phyloP scores from a whole-genome alignment of 2,329 filamentous ascomycete genomes.

The Microcera coccophila region DNA sequence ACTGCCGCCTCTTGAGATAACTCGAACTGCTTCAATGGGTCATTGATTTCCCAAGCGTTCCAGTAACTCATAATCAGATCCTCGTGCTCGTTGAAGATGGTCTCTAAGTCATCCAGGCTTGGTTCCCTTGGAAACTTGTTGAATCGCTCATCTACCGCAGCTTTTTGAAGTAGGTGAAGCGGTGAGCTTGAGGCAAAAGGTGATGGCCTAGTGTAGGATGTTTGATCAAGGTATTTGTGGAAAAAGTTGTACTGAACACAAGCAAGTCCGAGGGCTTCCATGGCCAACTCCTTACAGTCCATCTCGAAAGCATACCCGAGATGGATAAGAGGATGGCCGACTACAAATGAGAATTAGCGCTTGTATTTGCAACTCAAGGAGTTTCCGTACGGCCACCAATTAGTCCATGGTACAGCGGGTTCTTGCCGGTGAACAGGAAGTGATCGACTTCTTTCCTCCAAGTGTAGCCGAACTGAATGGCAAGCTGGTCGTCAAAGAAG shows the following conservation, averaged over 20 bases:
- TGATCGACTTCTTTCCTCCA: constrained; percentile 75
- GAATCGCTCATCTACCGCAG: constrained; percentile 67
- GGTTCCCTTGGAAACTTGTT: constrained; percentile 59
- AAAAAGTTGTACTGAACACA: constrained; percentile 56
- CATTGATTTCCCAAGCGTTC: constrained; percentile 75
- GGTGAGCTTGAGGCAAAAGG: constrained; percentile 59
- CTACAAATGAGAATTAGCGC: constrained; percentile 40
- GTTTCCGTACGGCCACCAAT: constrained; percentile 66
- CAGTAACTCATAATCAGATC: constrained; percentile 77
- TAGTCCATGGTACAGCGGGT: constrained; percentile 77
- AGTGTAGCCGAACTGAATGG: constrained; percentile 68
- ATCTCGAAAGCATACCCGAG: constrained; percentile 92
- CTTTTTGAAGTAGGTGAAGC: constrained; percentile 65
- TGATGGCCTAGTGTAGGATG: constrained; percentile 63
- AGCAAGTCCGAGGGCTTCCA: constrained; percentile 77
- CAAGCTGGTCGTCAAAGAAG: constrained; percentile 91
- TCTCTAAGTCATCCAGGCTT: constrained; percentile 60
- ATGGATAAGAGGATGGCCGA: constrained; percentile 90
- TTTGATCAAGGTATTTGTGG: constrained; percentile 67
- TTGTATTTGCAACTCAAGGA: neutral
- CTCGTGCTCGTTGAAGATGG: constrained; percentile 66
- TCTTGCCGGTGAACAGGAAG: constrained; percentile 69
- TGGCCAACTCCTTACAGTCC: constrained; percentile 76
- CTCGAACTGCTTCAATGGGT: constrained; percentile 71
- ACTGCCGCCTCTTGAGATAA: constrained; percentile 62